These are phyloP conservation scores for Forsythia viridissima DNA, from an alignment of 257 asterid species.

Conservation along the genomic window DNA sequence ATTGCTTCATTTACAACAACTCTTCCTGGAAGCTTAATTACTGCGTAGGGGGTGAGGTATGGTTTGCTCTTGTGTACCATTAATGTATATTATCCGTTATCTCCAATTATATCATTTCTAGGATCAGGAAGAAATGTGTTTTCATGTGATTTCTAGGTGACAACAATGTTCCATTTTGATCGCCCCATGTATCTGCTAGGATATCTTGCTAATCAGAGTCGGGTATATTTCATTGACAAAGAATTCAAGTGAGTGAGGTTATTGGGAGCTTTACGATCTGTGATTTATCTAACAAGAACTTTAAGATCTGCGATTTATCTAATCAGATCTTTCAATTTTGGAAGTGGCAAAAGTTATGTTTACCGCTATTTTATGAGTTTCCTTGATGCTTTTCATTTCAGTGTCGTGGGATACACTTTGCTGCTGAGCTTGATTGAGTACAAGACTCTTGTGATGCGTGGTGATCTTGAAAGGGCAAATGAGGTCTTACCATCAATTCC, in stretches of 20 bases:
- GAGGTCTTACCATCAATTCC: slow-evolving; percentile 83
- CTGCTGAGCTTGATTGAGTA: slow-evolving; percentile 92
- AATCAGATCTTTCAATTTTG: slow-evolving; percentile 4
- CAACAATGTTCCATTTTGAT: slow-evolving; percentile 97
- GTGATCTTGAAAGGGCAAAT: slow-evolving; percentile 87
- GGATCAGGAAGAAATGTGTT: slow-evolving; percentile 6
- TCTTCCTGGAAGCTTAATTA: slow-evolving; percentile 97
- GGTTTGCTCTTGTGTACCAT: slow-evolving; percentile 12
- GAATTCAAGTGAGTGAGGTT: slow-evolving; percentile 84
- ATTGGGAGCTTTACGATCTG: slow-evolving; percentile 10
- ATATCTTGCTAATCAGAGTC: slow-evolving; percentile 91
- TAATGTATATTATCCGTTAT: slow-evolving; percentile 2
- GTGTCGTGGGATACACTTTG: slow-evolving; percentile 85
- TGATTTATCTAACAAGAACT: not conserved
- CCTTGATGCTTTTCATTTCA: slow-evolving; percentile 35
- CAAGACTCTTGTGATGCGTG: slow-evolving; percentile 97
- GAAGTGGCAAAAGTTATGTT: not conserved
- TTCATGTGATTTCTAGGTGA: slow-evolving; percentile 54
- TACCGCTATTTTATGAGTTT: not conserved
- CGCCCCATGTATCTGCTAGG: slow-evolving; percentile 98
- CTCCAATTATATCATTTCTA: slow-evolving; percentile 17
- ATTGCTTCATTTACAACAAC: slow-evolving; percentile 93
- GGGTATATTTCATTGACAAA: slow-evolving; percentile 86
- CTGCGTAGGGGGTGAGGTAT: slow-evolving; percentile 99
- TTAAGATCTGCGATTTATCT: slow-evolving; percentile 7